phyloP scores from a whole-genome alignment of 2,329 filamentous ascomycete species.

The Botrytis squamosa region DNA sequence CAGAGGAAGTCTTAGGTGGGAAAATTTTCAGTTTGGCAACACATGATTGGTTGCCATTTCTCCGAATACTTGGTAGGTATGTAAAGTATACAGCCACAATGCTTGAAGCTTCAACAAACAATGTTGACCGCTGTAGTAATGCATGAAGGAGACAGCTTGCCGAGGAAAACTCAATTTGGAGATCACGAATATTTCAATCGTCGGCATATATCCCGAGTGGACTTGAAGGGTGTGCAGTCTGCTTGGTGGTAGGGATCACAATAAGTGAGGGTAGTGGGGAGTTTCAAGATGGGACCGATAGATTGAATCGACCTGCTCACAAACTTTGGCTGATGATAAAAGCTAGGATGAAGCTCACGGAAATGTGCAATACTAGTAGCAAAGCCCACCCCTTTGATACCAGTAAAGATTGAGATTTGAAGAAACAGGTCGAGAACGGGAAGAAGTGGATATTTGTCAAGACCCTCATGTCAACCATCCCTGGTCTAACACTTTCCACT shows the following conservation, averaged over 20 bases:
- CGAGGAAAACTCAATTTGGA: neutral
- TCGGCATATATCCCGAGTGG: neutral
- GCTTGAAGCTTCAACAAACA: neutral
- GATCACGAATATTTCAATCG: neutral
- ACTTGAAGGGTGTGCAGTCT: neutral
- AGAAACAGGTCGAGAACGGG: neutral
- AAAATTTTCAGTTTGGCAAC: neutral
- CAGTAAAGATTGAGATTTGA: neutral
- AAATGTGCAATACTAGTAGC: neutral
- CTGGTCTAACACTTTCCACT: neutral
- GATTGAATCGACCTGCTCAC: neutral
- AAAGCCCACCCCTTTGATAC: neutral
- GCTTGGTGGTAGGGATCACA: neutral
- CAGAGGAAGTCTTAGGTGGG: neutral
- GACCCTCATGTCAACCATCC: neutral
- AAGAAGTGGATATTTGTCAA: neutral
- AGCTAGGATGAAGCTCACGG: neutral
- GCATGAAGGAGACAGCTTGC: neutral
- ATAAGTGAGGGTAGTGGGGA: neutral
- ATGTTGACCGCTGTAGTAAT: neutral
- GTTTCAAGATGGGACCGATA: conserved; percentile 2
- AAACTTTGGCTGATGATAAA: neutral
- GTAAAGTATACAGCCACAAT: neutral
- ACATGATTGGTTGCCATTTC: neutral
- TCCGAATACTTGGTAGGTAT: neutral